A percentile compares a stretch with the other conserved stretches of the same genome.
phyloP scores from a whole-genome alignment of 192 early-diverging fungal genomes.

The Mortierella claussenii region DNA sequence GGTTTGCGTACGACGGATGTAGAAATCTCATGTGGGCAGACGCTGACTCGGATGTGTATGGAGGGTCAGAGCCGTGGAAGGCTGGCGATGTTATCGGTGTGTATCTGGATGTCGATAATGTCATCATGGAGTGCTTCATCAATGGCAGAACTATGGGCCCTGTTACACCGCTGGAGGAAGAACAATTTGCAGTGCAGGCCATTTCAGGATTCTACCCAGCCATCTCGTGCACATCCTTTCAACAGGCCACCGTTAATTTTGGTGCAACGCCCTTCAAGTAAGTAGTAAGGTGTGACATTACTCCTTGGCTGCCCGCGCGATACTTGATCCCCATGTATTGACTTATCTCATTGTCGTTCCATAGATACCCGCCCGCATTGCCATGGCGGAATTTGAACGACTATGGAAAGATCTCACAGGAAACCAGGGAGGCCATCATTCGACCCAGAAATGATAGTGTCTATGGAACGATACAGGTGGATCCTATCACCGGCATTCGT shows the following conservation, averaged over 20 bases:
- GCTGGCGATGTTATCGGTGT: constrained; percentile 62
- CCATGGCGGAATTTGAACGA: constrained; percentile 50
- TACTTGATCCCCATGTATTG: not conserved
- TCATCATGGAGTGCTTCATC: constrained; percentile 66
- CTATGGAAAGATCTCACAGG: constrained; percentile 32
- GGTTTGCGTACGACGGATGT: constrained; percentile 84
- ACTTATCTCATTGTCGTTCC: not conserved
- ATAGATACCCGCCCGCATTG: constrained; percentile 52
- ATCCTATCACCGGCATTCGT: constrained; percentile 26
- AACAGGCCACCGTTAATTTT: constrained; percentile 77
- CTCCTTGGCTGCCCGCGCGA: too few relatives aligned
- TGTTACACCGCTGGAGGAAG: constrained; percentile 49
- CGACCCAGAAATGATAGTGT: constrained; percentile 50
- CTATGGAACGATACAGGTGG: constrained; percentile 50
- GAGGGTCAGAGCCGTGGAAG: constrained; percentile 63
- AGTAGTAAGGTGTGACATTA: too few relatives aligned
- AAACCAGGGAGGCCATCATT: constrained; percentile 43
- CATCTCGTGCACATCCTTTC: constrained; percentile 76
- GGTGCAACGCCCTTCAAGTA: constrained; percentile 62
- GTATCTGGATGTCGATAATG: constrained; percentile 73
- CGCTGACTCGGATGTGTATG: constrained; percentile 61
- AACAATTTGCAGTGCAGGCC: constrained; percentile 49
- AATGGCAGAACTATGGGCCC: constrained; percentile 78
- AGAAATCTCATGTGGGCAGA: constrained; percentile 74
- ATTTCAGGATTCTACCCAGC: constrained; percentile 72